phyloP scores from a whole-genome alignment of 2,329 filamentous ascomycete genomes.

The Monosporascus sp. region DNA sequence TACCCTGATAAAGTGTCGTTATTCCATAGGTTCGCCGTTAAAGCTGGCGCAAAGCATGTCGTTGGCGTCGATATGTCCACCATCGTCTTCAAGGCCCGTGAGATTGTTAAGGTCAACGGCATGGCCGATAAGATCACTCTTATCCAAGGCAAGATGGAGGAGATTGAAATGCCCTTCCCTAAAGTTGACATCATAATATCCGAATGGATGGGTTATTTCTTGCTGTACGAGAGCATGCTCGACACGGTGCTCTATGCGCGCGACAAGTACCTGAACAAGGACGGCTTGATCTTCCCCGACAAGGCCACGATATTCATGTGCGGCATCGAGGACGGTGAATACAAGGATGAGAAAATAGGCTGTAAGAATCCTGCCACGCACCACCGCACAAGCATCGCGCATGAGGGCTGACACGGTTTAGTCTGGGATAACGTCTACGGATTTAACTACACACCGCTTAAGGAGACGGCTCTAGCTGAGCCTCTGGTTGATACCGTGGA shows the following conservation, averaged over 20 bases:
- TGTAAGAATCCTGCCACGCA: slow-evolving; percentile 54
- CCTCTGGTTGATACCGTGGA: slow-evolving; percentile 97
- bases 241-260: slow-evolving; percentile 96
- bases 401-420: slow-evolving; percentile 35
- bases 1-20: slow-evolving; percentile 1
- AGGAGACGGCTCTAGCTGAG: slow-evolving; percentile 87
- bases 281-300: slow-evolving; percentile 95
- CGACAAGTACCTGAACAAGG: slow-evolving; percentile 81
- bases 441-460: slow-evolving; percentile 92
- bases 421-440: slow-evolving; percentile 99
- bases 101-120: slow-evolving; percentile 90
- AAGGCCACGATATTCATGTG: slow-evolving; percentile 97
- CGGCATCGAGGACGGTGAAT: slow-evolving; percentile 96
- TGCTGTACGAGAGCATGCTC: slow-evolving; percentile 98
- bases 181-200: slow-evolving; percentile 99
- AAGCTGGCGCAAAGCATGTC: slow-evolving; percentile 95
- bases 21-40: slow-evolving; percentile 78
- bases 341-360: slow-evolving; percentile 99
- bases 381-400: background rate
- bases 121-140: slow-evolving; percentile 95
- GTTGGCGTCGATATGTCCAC: slow-evolving; percentile 99
- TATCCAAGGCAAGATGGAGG: slow-evolving; percentile 99
- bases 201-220: slow-evolving; percentile 99
- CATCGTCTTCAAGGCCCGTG: slow-evolving; percentile 95
- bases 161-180: slow-evolving; percentile 85